Conservation (phyloP, 2,329 filamentous ascomycete species). For the Trichoderma sp. region DNA sequence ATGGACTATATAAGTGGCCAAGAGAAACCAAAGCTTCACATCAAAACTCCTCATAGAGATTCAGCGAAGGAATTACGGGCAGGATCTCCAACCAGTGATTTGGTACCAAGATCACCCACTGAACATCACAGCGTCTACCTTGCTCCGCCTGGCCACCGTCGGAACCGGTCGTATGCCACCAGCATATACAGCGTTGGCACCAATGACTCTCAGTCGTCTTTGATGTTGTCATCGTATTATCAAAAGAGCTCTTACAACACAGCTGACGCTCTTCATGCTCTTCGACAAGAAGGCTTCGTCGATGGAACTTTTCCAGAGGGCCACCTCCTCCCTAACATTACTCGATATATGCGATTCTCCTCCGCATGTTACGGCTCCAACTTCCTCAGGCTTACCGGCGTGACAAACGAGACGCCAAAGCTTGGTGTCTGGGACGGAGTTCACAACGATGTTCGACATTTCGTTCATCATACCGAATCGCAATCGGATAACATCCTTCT, state of each 20-base stretch:
- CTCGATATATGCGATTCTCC: constrained; percentile 63
- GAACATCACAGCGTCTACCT: constrained; percentile 26
- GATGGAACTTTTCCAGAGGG: constrained; percentile 58
- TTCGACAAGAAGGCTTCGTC: constrained; percentile 52
- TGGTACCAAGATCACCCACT: constrained; percentile 45
- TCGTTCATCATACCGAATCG: constrained; percentile 60
- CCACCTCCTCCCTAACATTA: constrained; percentile 60
- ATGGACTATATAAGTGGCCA: background rate
- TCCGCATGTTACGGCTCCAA: constrained; percentile 64
- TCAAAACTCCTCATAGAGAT: constrained; percentile 20
- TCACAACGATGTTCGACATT: constrained; percentile 61
- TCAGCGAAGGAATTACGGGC: constrained; percentile 33
- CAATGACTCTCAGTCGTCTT: constrained; percentile 53
- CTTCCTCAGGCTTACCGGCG: constrained; percentile 62
- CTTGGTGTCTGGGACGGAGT: constrained; percentile 44
- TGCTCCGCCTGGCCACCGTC: constrained; percentile 26
- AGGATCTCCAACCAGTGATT: constrained; percentile 38
- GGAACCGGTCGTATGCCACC: constrained; percentile 37
- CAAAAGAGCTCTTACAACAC: constrained; percentile 48
- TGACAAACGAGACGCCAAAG: constrained; percentile 49
- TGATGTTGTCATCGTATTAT: constrained; percentile 49
- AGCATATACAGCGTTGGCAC: constrained; percentile 62
- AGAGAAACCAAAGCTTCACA: background rate
- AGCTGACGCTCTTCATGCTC: constrained; percentile 46
- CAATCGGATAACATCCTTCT: constrained; percentile 59